Evolutionary conservation across 352 stramenopile genomes (phyloP).

Genomic region (Phytophthora foliorum): DNA sequence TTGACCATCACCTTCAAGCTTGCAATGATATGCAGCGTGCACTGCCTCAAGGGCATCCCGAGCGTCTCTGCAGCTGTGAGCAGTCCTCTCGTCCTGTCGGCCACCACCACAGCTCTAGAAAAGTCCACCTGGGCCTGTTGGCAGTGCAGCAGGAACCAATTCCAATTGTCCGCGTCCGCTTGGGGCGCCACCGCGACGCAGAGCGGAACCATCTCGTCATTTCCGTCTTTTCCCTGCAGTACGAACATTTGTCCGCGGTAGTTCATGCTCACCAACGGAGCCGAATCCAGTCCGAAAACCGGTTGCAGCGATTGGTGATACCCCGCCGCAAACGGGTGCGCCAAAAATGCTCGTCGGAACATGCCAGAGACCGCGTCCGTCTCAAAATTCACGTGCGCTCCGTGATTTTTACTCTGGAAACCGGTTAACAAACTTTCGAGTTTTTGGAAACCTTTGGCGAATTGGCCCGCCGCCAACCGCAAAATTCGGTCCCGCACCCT

Average conservation of each 20-base stretch:
- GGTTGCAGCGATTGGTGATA: conserved; percentile 43
- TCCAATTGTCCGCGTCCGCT: conserved; percentile 34
- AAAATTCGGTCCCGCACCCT: conserved; percentile 44
- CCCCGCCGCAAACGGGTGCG: conserved; percentile 32
- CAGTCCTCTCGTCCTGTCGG: conserved; percentile 30
- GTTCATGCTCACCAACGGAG: conserved; percentile 40
- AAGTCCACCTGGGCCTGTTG: conserved; percentile 40
- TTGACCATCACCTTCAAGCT: conserved; percentile 47
- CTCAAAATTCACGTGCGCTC: conserved; percentile 39
- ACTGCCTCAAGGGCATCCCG: conserved; percentile 32
- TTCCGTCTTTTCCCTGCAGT: conserved; percentile 41
- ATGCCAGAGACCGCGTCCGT: conserved; percentile 20
- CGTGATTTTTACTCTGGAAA: conserved; percentile 42
- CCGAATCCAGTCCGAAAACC: conserved; percentile 36
- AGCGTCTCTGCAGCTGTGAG: conserved; percentile 29
- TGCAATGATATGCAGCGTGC: conserved; percentile 38
- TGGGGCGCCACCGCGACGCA: conserved; percentile 39
- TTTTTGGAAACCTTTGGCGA: conserved; percentile 41
- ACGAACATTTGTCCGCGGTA: conserved; percentile 45
- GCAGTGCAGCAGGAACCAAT: conserved; percentile 46
- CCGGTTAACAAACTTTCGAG: conserved; percentile 40
- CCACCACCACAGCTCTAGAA: conserved; percentile 23
- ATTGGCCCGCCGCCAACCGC: conserved; percentile 37
- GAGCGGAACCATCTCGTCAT: conserved; percentile 35
- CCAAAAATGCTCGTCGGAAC: conserved; percentile 40